A percentile compares a stretch with the other conserved stretches of the same genome.
phyloP scores from a whole-genome alignment of 305 asterid genomes.

The Fraxinus floribunda region DNA sequence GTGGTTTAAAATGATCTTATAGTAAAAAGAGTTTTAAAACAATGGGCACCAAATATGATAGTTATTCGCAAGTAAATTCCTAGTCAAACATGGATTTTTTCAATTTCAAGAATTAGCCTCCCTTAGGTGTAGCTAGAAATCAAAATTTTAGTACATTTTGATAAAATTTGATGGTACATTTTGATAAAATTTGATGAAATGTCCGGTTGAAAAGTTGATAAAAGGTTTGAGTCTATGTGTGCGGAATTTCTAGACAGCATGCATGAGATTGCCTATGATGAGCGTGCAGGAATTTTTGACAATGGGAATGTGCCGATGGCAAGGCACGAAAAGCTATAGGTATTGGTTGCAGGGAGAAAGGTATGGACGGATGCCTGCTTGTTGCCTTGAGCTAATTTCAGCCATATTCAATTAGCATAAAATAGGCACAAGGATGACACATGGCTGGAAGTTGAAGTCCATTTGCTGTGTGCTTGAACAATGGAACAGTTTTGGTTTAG shows the following conservation, averaged over 20 bases:
- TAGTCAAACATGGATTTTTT: no score
- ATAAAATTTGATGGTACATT: no score
- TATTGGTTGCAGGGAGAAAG: background rate
- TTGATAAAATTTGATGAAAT: no score
- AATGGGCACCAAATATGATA: no score
- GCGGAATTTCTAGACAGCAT: background rate
- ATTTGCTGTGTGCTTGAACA: background rate
- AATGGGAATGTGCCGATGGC: background rate
- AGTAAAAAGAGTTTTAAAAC: no score
- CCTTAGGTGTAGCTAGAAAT: no score
- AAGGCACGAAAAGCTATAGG: background rate
- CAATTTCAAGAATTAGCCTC: no score
- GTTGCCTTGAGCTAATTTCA: background rate
- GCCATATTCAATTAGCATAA: background rate
- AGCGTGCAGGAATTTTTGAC: background rate
- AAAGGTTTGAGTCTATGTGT: background rate
- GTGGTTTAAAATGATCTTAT: no score
- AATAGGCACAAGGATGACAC: background rate
- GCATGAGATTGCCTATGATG: background rate
- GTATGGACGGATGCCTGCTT: background rate
- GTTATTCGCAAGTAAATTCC: no score
- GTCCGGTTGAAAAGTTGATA: background rate
- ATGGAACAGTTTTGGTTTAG: background rate
- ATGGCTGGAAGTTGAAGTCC: background rate
- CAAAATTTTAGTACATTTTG: no score